These are phyloP conservation scores for Penicillium silybi DNA, from an alignment of 495 filamentous ascomycete species.

Conservation along the genomic window DNA sequence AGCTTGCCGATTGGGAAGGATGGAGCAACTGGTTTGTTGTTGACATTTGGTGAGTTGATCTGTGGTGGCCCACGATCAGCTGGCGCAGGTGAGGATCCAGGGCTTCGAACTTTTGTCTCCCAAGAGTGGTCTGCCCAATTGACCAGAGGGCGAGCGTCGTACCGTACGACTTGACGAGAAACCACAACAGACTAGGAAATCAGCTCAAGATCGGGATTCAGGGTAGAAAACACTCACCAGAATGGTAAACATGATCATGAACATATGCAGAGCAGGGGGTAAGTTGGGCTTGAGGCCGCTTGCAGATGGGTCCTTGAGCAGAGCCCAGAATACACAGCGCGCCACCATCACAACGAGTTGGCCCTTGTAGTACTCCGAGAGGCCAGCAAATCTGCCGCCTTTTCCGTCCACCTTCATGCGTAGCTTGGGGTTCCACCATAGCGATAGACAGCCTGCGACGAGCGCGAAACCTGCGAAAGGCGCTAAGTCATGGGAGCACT, in stretches of 20 bases:
- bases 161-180: constrained; percentile 49
- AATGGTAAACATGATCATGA: constrained; percentile 50
- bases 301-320: constrained; percentile 46
- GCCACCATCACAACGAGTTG: constrained; percentile 59
- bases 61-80: constrained; percentile 1
- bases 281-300: constrained; percentile 37
- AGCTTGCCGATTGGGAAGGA: constrained; percentile 43
- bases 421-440: constrained; percentile 78
- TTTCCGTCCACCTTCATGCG: constrained; percentile 59
- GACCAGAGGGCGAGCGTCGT: constrained; percentile 53
- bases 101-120: constrained; percentile 26
- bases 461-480: constrained; percentile 45
- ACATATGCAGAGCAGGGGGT: constrained; percentile 50
- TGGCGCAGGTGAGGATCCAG: constrained; percentile 21
- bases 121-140: constrained; percentile 44
- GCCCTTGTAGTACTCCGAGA: constrained; percentile 63
- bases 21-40: constrained; percentile 15
- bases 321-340: constrained; percentile 51
- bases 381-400: constrained; percentile 59
- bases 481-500: constrained; percentile 30
- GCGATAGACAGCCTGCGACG: constrained; percentile 49
- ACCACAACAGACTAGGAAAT: constrained; percentile 30
- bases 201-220: constrained; percentile 1
- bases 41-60: constrained; percentile 18
- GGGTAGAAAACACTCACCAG: constrained; percentile 43